Base-by-base conservation (phyloP, 495 filamentous ascomycete genomes). In the Penicilliopsis zonata region DNA sequence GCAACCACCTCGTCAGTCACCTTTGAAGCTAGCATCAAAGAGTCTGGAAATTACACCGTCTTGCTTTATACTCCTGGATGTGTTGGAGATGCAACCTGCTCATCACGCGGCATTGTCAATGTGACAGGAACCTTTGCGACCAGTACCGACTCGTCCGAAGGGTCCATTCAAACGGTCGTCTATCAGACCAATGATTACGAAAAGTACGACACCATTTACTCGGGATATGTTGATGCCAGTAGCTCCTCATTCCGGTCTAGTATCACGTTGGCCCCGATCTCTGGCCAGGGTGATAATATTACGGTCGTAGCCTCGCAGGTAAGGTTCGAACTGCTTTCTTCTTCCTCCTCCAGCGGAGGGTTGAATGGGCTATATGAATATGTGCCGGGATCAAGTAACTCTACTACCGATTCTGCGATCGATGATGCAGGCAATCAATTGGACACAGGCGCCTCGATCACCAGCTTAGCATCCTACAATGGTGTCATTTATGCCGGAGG, bases 361-460 rank as follows among this genome's bases (percentile, higher is more conserved):
- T 52, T 99, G 34, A 95, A 95, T 48, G 86, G 86, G 9, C 55
- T 99, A 2, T 99, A 84, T 52, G 90, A 99, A 38, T 95, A 79
- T 50, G 67, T 88, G 36, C 85, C 86, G 1, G 69, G 60, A 16
- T 52, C 71, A 8, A 61, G 58, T 3, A 39, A 42, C 14, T 61
- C 79, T 5, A 65, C 76, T 33, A 64, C 68, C 19, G 69, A 83
- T 46, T 94, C 86, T 4, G 63, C 68, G 5, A 74, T 93, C 42
- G 73, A 88, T 50, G 56, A 67, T 42, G 80, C 86, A 33, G 84
- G 85, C 15, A 65, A 69, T 13, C 65, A 65, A 28, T 70, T 99
- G 25, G 55, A 65, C 9, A 46, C 66, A 1, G 63, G 69, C 30
- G 85, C 86, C 13, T 66, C 61, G 1, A 68, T 99, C 35, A 67